Percentiles rank a stretch among this genome's conserved stretches.
phyloP scores from a whole-genome alignment of 331 rosid genomes.

The Acacia pycnantha region DNA sequence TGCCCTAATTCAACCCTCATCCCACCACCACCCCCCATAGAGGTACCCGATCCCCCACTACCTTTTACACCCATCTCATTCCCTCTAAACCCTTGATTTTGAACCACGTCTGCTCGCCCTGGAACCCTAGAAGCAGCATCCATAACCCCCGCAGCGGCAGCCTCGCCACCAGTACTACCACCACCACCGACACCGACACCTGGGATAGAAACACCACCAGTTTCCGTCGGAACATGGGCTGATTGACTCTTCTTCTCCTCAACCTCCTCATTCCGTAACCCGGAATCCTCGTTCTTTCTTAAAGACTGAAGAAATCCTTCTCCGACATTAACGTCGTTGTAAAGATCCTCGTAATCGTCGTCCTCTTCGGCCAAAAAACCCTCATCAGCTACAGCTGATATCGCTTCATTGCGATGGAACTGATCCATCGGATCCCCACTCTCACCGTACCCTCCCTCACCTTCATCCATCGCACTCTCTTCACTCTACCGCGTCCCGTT shows the following conservation, averaged over 20 bases:
- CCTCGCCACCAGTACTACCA: not conserved
- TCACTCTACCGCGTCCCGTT: not conserved
- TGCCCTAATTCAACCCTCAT: conserved; percentile 84
- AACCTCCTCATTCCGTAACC: conserved; percentile 46
- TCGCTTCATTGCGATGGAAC: conserved; percentile 95
- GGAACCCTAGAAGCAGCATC: conserved; percentile 46
- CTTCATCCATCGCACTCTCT: conserved; percentile 59
- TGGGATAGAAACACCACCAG: conserved; percentile 45
- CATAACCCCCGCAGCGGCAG: conserved; percentile 22
- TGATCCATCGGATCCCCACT: conserved; percentile 72
- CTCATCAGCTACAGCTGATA: conserved; percentile 92
- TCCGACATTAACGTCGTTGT: conserved; percentile 93
- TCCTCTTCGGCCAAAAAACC: conserved; percentile 85
- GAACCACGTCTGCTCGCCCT: conserved; percentile 53
- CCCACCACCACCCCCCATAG: conserved; percentile 52
- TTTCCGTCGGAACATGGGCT: conserved; percentile 22
- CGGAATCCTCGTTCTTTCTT: conserved; percentile 69
- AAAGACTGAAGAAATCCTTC: conserved; percentile 88
- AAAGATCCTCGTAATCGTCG: conserved; percentile 92
- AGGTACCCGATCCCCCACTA: conserved; percentile 42
- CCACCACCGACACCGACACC: conserved; percentile 52
- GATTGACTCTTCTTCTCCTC: conserved; percentile 48
- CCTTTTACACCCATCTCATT: conserved; percentile 45
- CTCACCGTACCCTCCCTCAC: conserved; percentile 60
- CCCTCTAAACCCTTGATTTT: conserved; percentile 70